Evolutionary conservation across 345 rosid species (phyloP), one percentile per base, ranked within the genome.

Genomic region (Eucalyptus coolabah): DNA sequence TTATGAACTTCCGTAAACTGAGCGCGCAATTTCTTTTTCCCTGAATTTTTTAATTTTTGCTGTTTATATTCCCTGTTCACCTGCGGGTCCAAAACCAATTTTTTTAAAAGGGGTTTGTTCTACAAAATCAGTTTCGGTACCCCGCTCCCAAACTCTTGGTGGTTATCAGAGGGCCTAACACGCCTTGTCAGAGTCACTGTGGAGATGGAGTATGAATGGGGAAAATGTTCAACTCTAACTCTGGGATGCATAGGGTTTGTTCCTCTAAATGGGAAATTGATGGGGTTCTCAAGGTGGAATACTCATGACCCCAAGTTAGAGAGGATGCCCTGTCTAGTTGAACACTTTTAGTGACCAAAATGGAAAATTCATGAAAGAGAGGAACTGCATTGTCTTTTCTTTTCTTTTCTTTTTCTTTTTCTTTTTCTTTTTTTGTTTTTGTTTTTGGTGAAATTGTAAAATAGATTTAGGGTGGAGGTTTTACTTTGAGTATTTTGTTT

Each of bases 381-480:
- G 24, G 42, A 34, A 9, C 42, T 34, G 26, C 81, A 18, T 37
- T 18, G 44, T 34, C 40, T 9, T 40, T 34, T 69, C 26, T 17
- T 34, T 13, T 5, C 1, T 4, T 49, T 49, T 49, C 2, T 63
- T 63, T 12, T 4, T 63, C 30, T 0, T 60, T 6, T 6, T n/a
- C n/a, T n/a, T n/a, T n/a, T n/a, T n/a, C n/a, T n/a, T n/a, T n/a
- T n/a, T n/a, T n/a, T n/a, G n/a, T 6, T 14, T n/a, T 16, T 4
- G 7, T 16, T 15, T 60, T 60, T 6, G 34, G 32, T 60, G 32
- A 60, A 60, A 28, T 7, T 65, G 40, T 21, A 65, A 65, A 65
- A n/a, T 65, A 65, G 77, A 65, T 65, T 14, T n/a, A 65, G 37
- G 44, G 81, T 18, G 42, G 83, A 77, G 47, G 83, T 77, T 77